Conservation (phyloP, 2,329 filamentous ascomycete genomes). For the Pleoardoris graminearum region DNA sequence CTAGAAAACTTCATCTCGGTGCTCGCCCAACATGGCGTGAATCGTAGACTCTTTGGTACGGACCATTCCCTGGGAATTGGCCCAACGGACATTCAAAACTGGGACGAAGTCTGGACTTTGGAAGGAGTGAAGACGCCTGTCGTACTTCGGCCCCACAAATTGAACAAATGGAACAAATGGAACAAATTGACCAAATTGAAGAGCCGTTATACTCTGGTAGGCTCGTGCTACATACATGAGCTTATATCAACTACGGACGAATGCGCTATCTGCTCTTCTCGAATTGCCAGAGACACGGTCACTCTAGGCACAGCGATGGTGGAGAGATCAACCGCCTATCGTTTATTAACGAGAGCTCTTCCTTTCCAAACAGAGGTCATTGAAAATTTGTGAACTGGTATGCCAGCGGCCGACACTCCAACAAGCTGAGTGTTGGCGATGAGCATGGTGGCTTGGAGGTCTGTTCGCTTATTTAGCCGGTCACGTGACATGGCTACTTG, state of each 20-base stretch:
- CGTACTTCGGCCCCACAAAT: not conserved
- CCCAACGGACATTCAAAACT: not conserved
- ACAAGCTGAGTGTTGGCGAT: not conserved
- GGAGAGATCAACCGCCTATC: not conserved
- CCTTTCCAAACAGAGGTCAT: too few species aligned
- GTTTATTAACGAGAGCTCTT: too few species aligned
- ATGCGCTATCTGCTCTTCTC: not conserved
- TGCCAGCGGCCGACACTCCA: not conserved
- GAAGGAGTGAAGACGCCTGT: not conserved
- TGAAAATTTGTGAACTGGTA: too few species aligned
- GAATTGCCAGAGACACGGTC: not conserved
- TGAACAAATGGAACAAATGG: too few species aligned
- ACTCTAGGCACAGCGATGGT: not conserved
- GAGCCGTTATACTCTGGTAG: too few species aligned
- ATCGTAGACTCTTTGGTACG: not conserved
- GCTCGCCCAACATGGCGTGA: not conserved
- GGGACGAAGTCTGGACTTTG: not conserved
- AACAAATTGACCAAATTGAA: too few species aligned
- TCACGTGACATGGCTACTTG: not conserved
- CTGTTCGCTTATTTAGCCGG: not conserved
- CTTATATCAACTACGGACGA: too few species aligned
- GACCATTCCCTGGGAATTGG: not conserved
- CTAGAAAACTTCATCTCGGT: not conserved
- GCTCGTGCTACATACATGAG: too few species aligned
- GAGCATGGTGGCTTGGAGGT: not conserved